Evolutionary conservation across 2,329 filamentous ascomycete species (phyloP).

Genomic region (Alternaria consortialis): DNA sequence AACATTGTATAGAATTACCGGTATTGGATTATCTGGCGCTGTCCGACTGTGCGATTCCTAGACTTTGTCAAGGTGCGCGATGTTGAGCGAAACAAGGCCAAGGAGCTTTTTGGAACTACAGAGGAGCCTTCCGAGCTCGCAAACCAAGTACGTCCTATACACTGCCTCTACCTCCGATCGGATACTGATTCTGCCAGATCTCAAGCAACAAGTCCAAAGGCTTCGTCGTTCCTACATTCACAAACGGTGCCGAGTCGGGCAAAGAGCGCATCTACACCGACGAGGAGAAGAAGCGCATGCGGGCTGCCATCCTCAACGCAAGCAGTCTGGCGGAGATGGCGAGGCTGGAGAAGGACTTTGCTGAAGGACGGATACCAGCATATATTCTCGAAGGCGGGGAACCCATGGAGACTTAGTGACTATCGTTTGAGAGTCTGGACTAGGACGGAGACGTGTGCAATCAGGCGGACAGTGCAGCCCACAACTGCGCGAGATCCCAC

Average conservation of each 20-base stretch:
- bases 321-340: slow-evolving; percentile 91
- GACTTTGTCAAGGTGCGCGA: slow-evolving; percentile 94
- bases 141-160: slow-evolving; percentile 25
- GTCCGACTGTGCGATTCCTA: slow-evolving; percentile 84
- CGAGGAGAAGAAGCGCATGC: slow-evolving; percentile 83
- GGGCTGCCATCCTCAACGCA: slow-evolving; percentile 87
- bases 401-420: slow-evolving; percentile 39
- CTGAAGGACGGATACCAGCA: slow-evolving; percentile 82
- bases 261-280: slow-evolving; percentile 80
- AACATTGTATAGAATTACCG: slow-evolving; percentile 76
- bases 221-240: slow-evolving; percentile 66
- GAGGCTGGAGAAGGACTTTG: slow-evolving; percentile 87
- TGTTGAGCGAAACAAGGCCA: slow-evolving; percentile 77
- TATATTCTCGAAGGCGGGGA: slow-evolving; percentile 40
- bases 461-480: not conserved
- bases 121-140: slow-evolving; percentile 83
- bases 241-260: slow-evolving; percentile 46
- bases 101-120: slow-evolving; percentile 81
- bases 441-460: not conserved
- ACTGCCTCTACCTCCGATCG: not conserved
- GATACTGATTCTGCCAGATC: slow-evolving; percentile 63
- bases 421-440: not conserved
- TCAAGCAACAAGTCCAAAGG: slow-evolving; percentile 83
- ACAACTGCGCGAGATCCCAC: not conserved
- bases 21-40: slow-evolving; percentile 88